These are phyloP conservation scores for Juncus inflexus DNA, from an alignment of 176 grass and related monocot species.

Conservation along the genomic window DNA sequence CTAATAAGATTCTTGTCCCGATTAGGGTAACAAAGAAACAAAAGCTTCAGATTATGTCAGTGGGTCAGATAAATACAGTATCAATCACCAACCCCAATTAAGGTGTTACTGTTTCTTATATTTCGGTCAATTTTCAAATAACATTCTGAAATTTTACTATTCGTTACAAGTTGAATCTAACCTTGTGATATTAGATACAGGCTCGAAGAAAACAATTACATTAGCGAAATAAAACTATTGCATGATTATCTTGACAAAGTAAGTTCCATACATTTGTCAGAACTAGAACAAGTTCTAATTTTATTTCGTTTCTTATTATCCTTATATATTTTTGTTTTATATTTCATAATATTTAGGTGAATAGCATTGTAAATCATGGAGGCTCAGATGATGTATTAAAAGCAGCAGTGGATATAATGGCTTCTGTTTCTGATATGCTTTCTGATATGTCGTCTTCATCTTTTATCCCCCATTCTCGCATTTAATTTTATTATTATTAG, in stretches of 20 bases:
- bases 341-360: constrained; percentile 6
- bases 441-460: constrained; percentile 15
- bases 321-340: constrained; percentile 9
- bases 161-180: no score
- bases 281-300: no score
- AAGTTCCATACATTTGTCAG: neutral
- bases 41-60: no score
- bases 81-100: no score
- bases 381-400: constrained; percentile 24
- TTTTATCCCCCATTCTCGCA: constrained; percentile 7
- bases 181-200: neutral
- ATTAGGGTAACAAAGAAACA: no score
- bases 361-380: constrained; percentile 18
- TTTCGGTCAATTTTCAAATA: no score
- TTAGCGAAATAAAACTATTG: constrained; percentile 20
- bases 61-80: no score
- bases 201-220: constrained; percentile 17
- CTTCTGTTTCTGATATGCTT: constrained; percentile 23
- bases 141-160: no score
- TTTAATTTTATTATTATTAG: constrained; percentile 10
- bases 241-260: constrained; percentile 31
- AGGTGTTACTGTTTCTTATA: no score
- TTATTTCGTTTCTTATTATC: neutral
- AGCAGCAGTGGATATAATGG: constrained; percentile 31
- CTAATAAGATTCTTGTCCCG: no score